Percentiles rank a stretch among this genome's conserved stretches.
phyloP scores from a whole-genome alignment of 805 yeast genomes.

The Suhomyces sp. region DNA sequence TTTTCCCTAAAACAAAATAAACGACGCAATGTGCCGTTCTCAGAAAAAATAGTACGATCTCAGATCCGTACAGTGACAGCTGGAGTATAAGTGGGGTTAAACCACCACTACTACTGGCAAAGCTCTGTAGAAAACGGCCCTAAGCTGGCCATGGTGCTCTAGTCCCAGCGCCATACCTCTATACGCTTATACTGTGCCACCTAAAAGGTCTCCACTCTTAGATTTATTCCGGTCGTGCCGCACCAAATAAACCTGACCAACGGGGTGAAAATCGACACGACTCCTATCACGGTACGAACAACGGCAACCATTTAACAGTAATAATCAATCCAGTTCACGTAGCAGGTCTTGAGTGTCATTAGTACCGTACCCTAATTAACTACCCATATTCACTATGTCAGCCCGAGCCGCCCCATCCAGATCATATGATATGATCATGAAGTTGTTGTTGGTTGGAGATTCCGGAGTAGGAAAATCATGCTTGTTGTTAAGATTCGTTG shows the following conservation, averaged over 20 bases:
- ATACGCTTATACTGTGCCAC: neutral
- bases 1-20: too few relatives aligned
- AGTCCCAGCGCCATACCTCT: neutral
- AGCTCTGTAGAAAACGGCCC: neutral
- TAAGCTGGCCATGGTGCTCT: neutral
- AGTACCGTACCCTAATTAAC: neutral
- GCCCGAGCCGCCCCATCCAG: slow-evolving; percentile 64
- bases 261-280: slow-evolving; percentile 2
- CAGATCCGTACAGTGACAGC: neutral
- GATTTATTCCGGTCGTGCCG: neutral
- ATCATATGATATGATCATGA: slow-evolving; percentile 86
- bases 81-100: neutral
- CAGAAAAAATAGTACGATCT: neutral
- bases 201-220: neutral
- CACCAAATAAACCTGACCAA: neutral
- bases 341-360: neutral
- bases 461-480: slow-evolving; percentile 89
- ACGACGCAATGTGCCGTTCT: too few relatives aligned
- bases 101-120: neutral
- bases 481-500: slow-evolving; percentile 86
- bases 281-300: neutral
- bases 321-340: neutral
- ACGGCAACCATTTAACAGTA: neutral
- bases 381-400: slow-evolving; percentile 34
- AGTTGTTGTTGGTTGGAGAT: slow-evolving; percentile 90